Percentiles rank a stretch among this genome's conserved stretches.
These are phyloP conservation scores for Inga oerstediana DNA, from an alignment of 306 rosid genomes.

Conservation along the genomic window DNA sequence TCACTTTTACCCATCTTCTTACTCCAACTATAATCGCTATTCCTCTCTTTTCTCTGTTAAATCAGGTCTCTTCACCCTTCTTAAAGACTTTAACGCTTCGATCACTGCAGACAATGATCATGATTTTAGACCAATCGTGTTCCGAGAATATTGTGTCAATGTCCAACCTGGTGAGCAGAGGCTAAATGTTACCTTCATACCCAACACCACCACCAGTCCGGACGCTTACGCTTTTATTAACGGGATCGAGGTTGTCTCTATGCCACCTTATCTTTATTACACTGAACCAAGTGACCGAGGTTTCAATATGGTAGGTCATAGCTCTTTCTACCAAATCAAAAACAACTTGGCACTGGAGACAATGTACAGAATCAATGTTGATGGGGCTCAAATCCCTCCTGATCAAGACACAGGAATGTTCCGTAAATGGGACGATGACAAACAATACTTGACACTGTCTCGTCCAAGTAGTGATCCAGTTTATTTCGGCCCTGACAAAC, in stretches of 20 bases:
- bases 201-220: not conserved
- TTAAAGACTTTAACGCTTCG: conserved; percentile 44
- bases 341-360: conserved; percentile 2
- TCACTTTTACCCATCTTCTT: too few relatives aligned
- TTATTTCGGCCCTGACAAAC: fast-evolving
- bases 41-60: conserved; percentile 30
- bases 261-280: conserved; percentile 56
- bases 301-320: not conserved
- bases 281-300: not conserved
- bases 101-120: not conserved
- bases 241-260: conserved; percentile 62
- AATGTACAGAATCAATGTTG: conserved; percentile 26
- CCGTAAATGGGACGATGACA: conserved; percentile 7
- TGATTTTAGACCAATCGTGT: not conserved
- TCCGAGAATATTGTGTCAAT: conserved; percentile 36
- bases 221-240: conserved; percentile 48
- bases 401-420: not conserved
- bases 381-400: not conserved
- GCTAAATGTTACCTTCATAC: conserved; percentile 44
- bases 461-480: not conserved
- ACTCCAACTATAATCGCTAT: not conserved
- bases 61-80: conserved; percentile 35
- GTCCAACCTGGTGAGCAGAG: conserved; percentile 1
- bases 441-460: not conserved
- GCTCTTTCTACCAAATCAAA: not conserved